A percentile compares a stretch with the other conserved stretches of the same genome.
These are phyloP conservation scores for Lentinus tigrinus DNA, from an alignment of 768 basidiomycete species.

Conservation along the genomic window DNA sequence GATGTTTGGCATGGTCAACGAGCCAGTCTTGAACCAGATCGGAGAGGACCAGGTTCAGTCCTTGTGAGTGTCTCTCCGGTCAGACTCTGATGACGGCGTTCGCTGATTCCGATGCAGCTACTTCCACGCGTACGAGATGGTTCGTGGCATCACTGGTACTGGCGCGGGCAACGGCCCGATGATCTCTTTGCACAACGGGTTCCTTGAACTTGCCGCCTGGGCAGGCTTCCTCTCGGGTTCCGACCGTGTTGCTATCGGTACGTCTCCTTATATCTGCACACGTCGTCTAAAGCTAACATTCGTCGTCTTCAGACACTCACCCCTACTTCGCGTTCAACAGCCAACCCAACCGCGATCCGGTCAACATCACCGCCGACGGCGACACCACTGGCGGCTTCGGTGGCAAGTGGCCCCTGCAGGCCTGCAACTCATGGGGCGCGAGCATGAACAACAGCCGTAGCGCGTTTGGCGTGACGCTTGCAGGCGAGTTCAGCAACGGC, in stretches of 20 bases:
- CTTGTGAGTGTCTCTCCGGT: constrained; percentile 52
- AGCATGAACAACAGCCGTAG: constrained; percentile 33
- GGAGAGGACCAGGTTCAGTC: constrained; percentile 51
- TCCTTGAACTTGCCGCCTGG: constrained; percentile 44
- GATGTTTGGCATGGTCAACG: constrained; percentile 65
- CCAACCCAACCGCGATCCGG: constrained; percentile 34
- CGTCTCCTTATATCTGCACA: too few species aligned
- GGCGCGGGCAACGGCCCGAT: constrained; percentile 62
- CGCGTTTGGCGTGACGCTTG: constrained; percentile 65
- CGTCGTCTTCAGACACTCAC: constrained; percentile 39
- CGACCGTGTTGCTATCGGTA: constrained; percentile 46
- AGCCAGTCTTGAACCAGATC: constrained; percentile 51
- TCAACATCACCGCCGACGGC: constrained; percentile 40
- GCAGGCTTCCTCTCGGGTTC: constrained; percentile 39
- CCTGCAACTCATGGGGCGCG: constrained; percentile 46
- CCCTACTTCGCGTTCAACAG: constrained; percentile 44
- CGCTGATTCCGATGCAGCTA: constrained; percentile 42
- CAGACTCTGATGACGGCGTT: not conserved
- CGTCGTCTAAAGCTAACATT: too few species aligned
- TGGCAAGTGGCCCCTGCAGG: constrained; percentile 32
- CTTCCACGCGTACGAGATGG: constrained; percentile 56
- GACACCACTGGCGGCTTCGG: constrained; percentile 22
- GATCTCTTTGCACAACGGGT: constrained; percentile 54
- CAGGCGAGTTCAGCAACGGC: constrained; percentile 72
- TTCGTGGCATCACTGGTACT: constrained; percentile 70